Base-by-base conservation (phyloP, 2,329 filamentous ascomycete genomes). In the Diplodia mutila region DNA sequence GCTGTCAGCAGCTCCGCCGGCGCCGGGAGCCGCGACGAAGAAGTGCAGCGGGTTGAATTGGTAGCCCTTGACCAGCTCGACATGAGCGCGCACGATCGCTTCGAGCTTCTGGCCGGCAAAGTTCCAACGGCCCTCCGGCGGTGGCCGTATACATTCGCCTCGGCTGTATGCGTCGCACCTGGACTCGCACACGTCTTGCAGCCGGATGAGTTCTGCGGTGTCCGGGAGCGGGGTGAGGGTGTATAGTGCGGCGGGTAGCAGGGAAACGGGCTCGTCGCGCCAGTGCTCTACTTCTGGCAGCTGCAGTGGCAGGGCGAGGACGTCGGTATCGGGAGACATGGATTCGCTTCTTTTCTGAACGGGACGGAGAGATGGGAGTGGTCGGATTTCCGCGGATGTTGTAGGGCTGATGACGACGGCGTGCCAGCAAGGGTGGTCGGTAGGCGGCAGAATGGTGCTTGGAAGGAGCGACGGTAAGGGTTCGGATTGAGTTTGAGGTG, bases 171-270 rank as follows among this genome's bases (percentile, higher is more conserved):
- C 51, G 37, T 67, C 59, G 51, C 66, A 67, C 11, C 64, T 37
- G 11, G 51, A 27, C 37, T 67, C 66, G 59, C 66, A 67, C 23
- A 23, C 51, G 39, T 67, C 66, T 27, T 67, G 66, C 3, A 67
- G 37, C 37, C 54, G 25, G n/a, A 67, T 48, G n/a, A 67, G 49
- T 18, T 67, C 42, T 2, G 42, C 51, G 27, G 34, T 27, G 14
- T 55, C 39, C 12, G 39, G 37, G 8, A 67, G 25, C 51, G 63
- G 37, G 39, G 39, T 11, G 18, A 67, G 52, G 37, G 34, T 64
- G 57, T 67, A 67, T 11, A 67, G 66, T n/a, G 66, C 66, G 48
- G 53, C 66, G 12, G 66, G 66, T 5, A 67, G 66, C 27, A 67
- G 39, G 4, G 48, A n/a, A 1, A 29, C 9, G 12, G 64, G 64